Evolutionary conservation across 75 land plant species (phyloP).

Genomic region (Adiantum capillusveneris): DNA sequence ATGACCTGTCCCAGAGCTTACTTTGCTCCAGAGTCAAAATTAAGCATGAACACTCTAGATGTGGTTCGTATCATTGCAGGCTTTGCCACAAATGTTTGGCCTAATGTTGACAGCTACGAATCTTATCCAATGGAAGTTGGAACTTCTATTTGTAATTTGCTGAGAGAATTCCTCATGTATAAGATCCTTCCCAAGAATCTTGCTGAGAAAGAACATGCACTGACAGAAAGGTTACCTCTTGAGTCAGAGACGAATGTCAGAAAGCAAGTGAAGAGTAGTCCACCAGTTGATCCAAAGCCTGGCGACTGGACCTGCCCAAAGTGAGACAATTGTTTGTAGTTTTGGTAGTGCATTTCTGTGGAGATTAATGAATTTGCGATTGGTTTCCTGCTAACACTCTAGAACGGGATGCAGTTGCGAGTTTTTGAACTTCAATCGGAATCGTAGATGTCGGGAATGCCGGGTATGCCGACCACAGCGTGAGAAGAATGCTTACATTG

Average conservation of each 20-base stretch:
- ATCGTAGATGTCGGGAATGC: constrained; percentile 66
- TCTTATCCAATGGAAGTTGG: constrained; percentile 34
- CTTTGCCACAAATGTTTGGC: constrained; percentile 48
- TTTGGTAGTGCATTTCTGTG: too few species aligned
- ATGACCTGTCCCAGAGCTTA: constrained; percentile 72
- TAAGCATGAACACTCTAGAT: constrained; percentile 56
- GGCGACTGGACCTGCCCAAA: constrained; percentile 90
- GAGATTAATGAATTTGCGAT: constrained; percentile 43
- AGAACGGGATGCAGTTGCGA: constrained; percentile 55
- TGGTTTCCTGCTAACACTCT: constrained; percentile 5
- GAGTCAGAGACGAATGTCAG: background rate
- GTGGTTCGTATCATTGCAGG: constrained; percentile 61
- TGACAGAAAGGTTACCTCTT: constrained; percentile 1
- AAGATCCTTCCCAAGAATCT: constrained; percentile 20
- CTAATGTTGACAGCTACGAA: constrained; percentile 30
- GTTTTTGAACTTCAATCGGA: constrained; percentile 80
- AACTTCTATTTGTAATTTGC: constrained; percentile 48
- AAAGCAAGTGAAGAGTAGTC: background rate
- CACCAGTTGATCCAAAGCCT: constrained; percentile 35
- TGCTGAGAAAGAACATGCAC: constrained; percentile 1
- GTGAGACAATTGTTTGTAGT: too few species aligned
- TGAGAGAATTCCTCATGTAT: constrained; percentile 45
- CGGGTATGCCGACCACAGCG: constrained; percentile 55
- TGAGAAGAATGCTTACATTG: constrained; percentile 38
- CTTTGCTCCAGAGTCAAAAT: constrained; percentile 41